These are phyloP conservation scores for Micromonas commoda DNA, from an alignment of 139 green algal species.

Conservation along the genomic window DNA sequence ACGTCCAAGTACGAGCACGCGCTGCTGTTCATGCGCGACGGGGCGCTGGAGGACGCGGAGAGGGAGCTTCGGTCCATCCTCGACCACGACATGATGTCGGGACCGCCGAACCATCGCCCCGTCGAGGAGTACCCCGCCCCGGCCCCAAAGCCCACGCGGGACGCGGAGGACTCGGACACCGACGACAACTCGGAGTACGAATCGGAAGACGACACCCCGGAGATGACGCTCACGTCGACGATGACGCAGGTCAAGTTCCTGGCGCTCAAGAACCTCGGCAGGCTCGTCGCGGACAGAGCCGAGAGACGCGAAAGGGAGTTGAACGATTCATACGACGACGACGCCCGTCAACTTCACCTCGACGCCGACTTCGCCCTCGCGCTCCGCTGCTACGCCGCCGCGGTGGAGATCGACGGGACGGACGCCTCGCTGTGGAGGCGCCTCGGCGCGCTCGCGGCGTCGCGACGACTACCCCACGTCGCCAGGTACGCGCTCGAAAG, in stretches of 20 bases:
- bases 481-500: constrained; percentile 10
- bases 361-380: background rate
- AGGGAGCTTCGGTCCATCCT: background rate
- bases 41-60: background rate
- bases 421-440: background rate
- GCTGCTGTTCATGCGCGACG: background rate
- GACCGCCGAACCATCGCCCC: no score
- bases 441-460: background rate
- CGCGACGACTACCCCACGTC: background rate
- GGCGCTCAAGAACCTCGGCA: constrained; percentile 20
- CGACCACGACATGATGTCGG: background rate
- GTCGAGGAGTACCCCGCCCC: no score
- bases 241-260: constrained; percentile 8
- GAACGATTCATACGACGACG: background rate
- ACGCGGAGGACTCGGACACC: no score
- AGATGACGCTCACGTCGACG: background rate
- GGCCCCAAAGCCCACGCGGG: no score
- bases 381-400: constrained; percentile 1
- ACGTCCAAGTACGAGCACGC: constrained; percentile 5
- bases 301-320: background rate
- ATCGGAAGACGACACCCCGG: background rate
- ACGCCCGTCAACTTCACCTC: background rate
- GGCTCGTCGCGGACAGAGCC: background rate
- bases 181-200: background rate
- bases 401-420: constrained; percentile 7